Base-by-base conservation (phyloP, 164 flowering plant genomes). In the Nymphaea colorata region DNA sequence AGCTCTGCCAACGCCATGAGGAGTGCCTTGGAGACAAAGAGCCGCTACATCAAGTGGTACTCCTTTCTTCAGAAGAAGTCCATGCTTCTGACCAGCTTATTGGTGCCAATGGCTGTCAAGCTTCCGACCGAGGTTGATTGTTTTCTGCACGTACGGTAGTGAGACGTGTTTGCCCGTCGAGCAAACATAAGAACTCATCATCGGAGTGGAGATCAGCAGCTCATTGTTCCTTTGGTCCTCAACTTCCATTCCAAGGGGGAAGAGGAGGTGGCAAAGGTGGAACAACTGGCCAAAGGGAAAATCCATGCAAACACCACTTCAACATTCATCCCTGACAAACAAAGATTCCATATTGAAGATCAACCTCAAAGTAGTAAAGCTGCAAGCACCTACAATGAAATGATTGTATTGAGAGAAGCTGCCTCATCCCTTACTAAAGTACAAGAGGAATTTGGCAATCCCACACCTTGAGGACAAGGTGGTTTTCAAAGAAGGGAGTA, bases 101-200 rank as follows among this genome's bases (percentile, higher is more conserved):
- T 59, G 5, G 6, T 67, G 7, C 57, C 25, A 64, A 0, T 73
- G 75, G 75, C 65, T 73, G 12, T 16, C 45, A 6, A 36, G 63
- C 11, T 73, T 73, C 43, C 62, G 61, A 6, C 25, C 63, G 41
- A 65, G 66, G 5, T 66, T 67, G 14, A 72, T 73, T 42, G 25
- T 73, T 15, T 66, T 61, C 11, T 73, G 76, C 51, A 17, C 69
- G n/a, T 73, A 68, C 7, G 75, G 75, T 16, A 69, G 72, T 43
- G 75, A 73, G 59, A 55, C 62, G 15, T 44, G 12, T 53, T 25
- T 68, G 12, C 4, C 17, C n/a, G 67, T 61, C 17, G 66, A 68
- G 14, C 72, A 68, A 53, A 64, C 65, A 15, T 60, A 68, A 44
- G 75, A 73, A 59, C 59, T 73, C 12, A 42, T 65, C 41, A 44